Base-by-base conservation (phyloP, 192 early-diverging fungal genomes). In the Rhizophagus sp. region DNA sequence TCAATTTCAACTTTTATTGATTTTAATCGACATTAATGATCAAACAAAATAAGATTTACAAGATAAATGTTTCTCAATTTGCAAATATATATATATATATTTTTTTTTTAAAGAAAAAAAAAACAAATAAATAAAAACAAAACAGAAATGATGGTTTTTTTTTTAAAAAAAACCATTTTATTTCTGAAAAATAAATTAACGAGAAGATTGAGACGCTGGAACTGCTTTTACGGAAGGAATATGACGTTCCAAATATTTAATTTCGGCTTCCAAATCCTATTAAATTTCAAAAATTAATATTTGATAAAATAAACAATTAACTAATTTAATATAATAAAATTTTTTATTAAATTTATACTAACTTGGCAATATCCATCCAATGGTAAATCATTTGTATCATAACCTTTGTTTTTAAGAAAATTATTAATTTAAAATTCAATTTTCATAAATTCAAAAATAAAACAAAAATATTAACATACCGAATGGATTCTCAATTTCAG, bases 401-500 rank as follows among this genome's bases (percentile, higher is more conserved):
- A 78, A 30, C 76, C 74, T 75, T 34, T 49, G 22, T 33, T 13
- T 30, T 34, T 4, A 5, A 36, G 36, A 5, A 36, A 36, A 4
- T 36, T 36, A 36, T 36, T 36, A 36, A 36, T 36, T 36, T 36
- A 36, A 36, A 5, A 36, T 36, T 36, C 36, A 52, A 24, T 30
- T 13, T 57, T n/a, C 12, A 13, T 52, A 52, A 57, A 30, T 30
- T 3, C 10, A 11, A 73, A 30, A 30, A 19, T 6, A 52, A 33
- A 49, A 66, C 0, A 66, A 19, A 30, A 30, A 30, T 30, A 25
- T 27, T 61, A 85, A 88, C 64, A 84, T 83, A 80, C 86, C 88
- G 70, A 89, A 80, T 25, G 95, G 95, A 83, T 96, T 95, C 81
- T 96, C 94, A 72, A 96, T 94, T 86, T 95, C 91, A 12, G 84